phyloP scores from a whole-genome alignment of 257 asterid genomes.

The Solanum lycopersicoides region DNA sequence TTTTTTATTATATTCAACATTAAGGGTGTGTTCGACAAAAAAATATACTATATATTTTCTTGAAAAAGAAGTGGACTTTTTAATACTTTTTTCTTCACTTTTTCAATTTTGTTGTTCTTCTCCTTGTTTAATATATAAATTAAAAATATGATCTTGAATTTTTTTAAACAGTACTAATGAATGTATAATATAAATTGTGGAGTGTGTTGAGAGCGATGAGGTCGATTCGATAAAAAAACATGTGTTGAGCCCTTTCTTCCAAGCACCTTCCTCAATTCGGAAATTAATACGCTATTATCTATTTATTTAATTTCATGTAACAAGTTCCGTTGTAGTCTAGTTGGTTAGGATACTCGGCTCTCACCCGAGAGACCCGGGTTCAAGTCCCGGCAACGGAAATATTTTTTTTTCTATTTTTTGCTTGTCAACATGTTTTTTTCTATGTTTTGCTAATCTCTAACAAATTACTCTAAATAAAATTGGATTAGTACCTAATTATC shows the following conservation, averaged over 20 bases:
- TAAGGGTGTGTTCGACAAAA: neutral
- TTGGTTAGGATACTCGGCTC: slow-evolving; percentile 99
- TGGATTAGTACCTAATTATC: neutral
- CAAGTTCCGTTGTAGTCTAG: slow-evolving; percentile 85
- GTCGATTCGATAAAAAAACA: neutral
- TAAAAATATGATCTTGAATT: no score
- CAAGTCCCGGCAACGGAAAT: slow-evolving; percentile 67
- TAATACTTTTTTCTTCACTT: neutral
- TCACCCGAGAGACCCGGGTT: slow-evolving; percentile 98
- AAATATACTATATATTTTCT: no score
- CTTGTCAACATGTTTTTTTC: no score
- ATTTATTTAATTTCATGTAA: neutral
- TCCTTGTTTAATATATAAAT: no score
- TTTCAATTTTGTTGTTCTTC: neutral
- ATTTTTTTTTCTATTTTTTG: no score
- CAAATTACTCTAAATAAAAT: neutral
- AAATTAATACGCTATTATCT: no score
- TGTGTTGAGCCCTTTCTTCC: neutral
- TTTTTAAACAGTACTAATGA: no score
- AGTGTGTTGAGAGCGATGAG: neutral
- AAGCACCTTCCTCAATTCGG: neutral
- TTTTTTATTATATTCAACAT: neutral
- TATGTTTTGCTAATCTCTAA: no score
- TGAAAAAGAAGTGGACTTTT: neutral
- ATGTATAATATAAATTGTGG: neutral